Evolutionary conservation across 257 asterid species (phyloP).

Genomic region (Nicotiana benthamiana): DNA sequence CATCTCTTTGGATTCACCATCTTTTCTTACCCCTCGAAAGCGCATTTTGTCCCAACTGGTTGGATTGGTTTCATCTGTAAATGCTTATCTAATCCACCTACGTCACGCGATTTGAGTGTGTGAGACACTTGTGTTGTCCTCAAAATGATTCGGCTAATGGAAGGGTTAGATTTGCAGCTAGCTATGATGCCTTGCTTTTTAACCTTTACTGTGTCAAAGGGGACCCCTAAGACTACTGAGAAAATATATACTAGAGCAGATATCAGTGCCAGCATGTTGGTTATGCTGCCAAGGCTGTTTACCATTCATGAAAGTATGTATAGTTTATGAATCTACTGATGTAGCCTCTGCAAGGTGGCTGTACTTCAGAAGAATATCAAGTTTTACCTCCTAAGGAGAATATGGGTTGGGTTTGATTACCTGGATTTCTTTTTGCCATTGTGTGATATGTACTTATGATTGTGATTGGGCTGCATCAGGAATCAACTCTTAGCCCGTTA

Average conservation of each 20-base stretch:
- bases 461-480: too few relatives aligned
- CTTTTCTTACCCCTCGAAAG: background rate
- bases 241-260: background rate
- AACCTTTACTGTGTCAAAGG: background rate
- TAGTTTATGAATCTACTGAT: background rate
- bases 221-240: background rate
- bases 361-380: background rate
- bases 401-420: background rate
- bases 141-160: background rate
- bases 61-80: background rate
- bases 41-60: background rate
- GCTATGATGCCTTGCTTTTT: background rate
- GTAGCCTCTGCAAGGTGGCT: background rate
- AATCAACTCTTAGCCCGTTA: too few relatives aligned
- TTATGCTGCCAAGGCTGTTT: conserved; percentile 1
- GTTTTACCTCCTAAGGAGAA: background rate
- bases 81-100: background rate
- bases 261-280: background rate
- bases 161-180: background rate
- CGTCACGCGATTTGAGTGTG: background rate
- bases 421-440: too few relatives aligned
- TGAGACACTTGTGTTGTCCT: background rate
- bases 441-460: too few relatives aligned
- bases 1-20: background rate
- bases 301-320: background rate